These are phyloP conservation scores for Boletus barrowsii DNA, from an alignment of 768 basidiomycete genomes.

Conservation along the genomic window DNA sequence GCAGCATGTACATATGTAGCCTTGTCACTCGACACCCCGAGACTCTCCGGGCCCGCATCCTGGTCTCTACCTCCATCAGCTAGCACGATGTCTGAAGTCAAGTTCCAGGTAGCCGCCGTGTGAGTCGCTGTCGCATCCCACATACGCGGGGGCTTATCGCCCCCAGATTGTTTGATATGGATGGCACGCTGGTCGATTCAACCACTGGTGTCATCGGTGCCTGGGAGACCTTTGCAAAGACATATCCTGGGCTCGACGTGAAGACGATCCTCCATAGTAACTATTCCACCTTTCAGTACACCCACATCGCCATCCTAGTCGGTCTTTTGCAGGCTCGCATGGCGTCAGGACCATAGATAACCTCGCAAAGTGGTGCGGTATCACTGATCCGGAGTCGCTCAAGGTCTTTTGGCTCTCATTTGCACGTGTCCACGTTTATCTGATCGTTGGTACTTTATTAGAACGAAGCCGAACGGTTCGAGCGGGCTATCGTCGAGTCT, in stretches of 20 bases:
- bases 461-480: conserved; percentile 76
- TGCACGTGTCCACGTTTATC: neutral
- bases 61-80: neutral
- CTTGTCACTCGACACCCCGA: neutral
- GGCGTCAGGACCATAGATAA: conserved; percentile 85
- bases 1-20: neutral
- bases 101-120: conserved; percentile 41
- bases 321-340: conserved; percentile 54
- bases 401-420: conserved; percentile 43
- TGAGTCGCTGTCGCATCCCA: conserved; percentile 17
- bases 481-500: conserved; percentile 68
- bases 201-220: conserved; percentile 80
- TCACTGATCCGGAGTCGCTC: conserved; percentile 64
- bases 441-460: conserved; percentile 25
- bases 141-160: neutral
- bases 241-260: conserved; percentile 66
- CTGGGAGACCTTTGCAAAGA: conserved; percentile 73
- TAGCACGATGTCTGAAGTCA: conserved; percentile 31
- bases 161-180: conserved; percentile 75
- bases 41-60: neutral
- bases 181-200: conserved; percentile 80
- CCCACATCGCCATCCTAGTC: neutral
- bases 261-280: conserved; percentile 60
- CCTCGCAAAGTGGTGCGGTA: conserved; percentile 65
- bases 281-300: conserved; percentile 18